phyloP scores from a whole-genome alignment of 192 early-diverging fungal genomes.

The Entophlyctis helioformis region DNA sequence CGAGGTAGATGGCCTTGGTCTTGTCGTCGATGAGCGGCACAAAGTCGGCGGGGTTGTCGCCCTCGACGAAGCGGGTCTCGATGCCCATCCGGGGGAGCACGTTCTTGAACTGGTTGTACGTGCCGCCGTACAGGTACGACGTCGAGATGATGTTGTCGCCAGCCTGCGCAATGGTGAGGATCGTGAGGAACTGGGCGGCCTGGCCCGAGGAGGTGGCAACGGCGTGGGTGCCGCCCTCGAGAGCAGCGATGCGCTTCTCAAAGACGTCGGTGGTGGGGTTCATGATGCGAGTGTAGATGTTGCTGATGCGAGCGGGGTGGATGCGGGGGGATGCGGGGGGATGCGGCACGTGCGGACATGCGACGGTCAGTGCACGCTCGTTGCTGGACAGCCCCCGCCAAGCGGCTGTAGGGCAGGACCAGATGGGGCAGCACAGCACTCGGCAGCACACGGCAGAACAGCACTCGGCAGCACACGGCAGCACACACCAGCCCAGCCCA shows the following conservation, averaged over 20 bases:
- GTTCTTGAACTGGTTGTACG: constrained; percentile 73
- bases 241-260: constrained; percentile 82
- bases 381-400: too few relatives aligned
- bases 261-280: constrained; percentile 85
- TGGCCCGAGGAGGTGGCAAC: constrained; percentile 65
- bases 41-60: constrained; percentile 67
- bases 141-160: constrained; percentile 89
- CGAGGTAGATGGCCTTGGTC: constrained; percentile 86
- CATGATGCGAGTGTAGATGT: constrained; percentile 75
- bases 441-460: too few relatives aligned
- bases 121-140: constrained; percentile 46
- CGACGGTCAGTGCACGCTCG: too few relatives aligned
- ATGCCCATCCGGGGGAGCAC: constrained; percentile 75
- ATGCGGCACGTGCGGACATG: too few relatives aligned
- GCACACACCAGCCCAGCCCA: too few relatives aligned
- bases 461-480: too few relatives aligned
- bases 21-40: constrained; percentile 67
- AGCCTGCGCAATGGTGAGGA: constrained; percentile 59
- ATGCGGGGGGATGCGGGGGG: too few relatives aligned
- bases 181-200: constrained; percentile 76
- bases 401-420: too few relatives aligned
- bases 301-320: too few relatives aligned
- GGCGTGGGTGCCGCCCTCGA: constrained; percentile 70
- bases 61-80: constrained; percentile 58
- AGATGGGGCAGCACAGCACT: too few relatives aligned